Base-by-base conservation (phyloP, 495 filamentous ascomycete genomes). In the Annulohypoxylon moriforme region DNA sequence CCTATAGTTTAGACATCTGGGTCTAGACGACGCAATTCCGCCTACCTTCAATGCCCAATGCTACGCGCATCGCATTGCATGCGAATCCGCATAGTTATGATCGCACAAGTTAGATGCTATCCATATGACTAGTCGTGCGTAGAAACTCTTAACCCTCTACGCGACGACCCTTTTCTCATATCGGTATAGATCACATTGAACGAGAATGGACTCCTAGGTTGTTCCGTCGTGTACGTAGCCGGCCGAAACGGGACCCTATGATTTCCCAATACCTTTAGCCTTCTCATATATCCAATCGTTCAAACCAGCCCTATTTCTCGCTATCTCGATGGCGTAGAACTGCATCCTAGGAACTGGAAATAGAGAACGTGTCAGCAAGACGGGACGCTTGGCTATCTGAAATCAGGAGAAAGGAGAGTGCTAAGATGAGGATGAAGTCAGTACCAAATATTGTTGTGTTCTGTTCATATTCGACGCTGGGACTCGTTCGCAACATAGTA, bases 211-310 rank as follows among this genome's bases (percentile, higher is more conserved):
- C n/a, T 13, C 40, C 9, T 7, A 8, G 6, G 13, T 20, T 20
- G 40, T 18, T 44, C 40, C 16, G n/a, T 16, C 4, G n/a, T 44
- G n/a, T 18, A 20, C 4, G 16, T 6, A 8, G 7, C 9, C 46
- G n/a, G 34, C 29, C 14, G 11, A 55, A 24, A n/a, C 13, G 20
- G 7, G 27, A 4, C 34, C 34, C 36, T 68, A 77, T 11, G 58
- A 34, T 50, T 77, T 77, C 59, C 71, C 80, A 69, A 81, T 74
- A 34, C 75, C 76, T 34, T 82, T 72, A 1, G 82, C 86, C 73
- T 91, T 86, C 81, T 98, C 94, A 76, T 93, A 94, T 62, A 98
- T 87, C 96, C 96, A 99, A 79, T 99, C 96, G 75, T 99, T 99
- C 57, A 99, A 82, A 36, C 94, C 94, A 27, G 87, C 85, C 34